Evolutionary conservation across 2,329 filamentous ascomycete species (phyloP), one percentile per base, ranked within the genome.

Genomic region (Pseudogymnoascus sp.): DNA sequence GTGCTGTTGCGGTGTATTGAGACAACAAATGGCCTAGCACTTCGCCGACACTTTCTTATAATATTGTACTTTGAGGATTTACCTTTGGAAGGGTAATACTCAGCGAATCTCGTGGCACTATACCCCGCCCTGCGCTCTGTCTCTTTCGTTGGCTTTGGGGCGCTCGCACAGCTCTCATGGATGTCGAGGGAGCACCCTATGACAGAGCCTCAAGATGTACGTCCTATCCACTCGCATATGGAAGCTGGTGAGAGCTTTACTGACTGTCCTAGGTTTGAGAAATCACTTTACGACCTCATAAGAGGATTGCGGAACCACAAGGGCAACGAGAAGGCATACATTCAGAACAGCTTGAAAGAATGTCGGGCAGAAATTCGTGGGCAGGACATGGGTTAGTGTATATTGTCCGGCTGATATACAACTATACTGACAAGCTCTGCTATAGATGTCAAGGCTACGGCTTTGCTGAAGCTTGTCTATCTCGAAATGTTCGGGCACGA

Each of bases 401-500:
- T 35, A 12, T 25, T 25, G 22, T 20, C 60, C 57, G 41, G 57
- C 33, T 9, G 4, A 18, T 22, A 18, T 50, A 9, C n/a, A 37
- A 28, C 25, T 36, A 39, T 20, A 57, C 64, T 69, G 61, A 65
- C 63, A 50, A n/a, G 15, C 38, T 39, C 59, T 14, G 4, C 60
- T 57, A 59, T 62, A 90, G 92, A 97, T 77, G 83, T 96, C 75
- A 99, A 99, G 80, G 92, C 94, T 18, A 97, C 91, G 35, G 94
- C 94, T 50, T 82, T 99, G 60, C 80, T 99, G 71, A 99, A 99
- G 79, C 83, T 99, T 68, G 88, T 97, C 60, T 99, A 99, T 74
- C 84, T 99, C 66, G 94, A 99, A 74, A 99, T 99, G 94, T 92
- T 97, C 68, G 94, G 94, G 12, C 90, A 97, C 73, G 94, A 97